Percentiles rank a stretch among this genome's conserved stretches.
phyloP scores from a whole-genome alignment of 345 rosid genomes.

The Eucalyptus caleyi region DNA sequence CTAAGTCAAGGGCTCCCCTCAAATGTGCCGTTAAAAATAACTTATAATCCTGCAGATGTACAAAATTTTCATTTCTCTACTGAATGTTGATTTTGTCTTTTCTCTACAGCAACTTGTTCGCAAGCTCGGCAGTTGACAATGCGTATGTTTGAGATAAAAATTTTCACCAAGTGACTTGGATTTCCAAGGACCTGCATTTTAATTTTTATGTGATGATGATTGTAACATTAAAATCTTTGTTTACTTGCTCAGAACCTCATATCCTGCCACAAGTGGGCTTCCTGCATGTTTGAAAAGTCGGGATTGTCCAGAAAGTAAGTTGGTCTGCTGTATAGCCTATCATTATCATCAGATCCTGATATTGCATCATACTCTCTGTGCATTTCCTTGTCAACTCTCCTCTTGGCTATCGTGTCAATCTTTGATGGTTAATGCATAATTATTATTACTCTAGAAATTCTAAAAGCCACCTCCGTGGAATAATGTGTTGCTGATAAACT shows the following conservation, averaged over 20 bases:
- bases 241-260: not conserved
- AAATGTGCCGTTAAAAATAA: not conserved
- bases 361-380: not conserved
- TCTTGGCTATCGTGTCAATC: not conserved
- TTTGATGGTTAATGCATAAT: not conserved
- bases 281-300: not conserved
- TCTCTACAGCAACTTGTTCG: conserved; percentile 26
- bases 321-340: not conserved
- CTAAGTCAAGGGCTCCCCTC: not conserved
- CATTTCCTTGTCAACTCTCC: not conserved
- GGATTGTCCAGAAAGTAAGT: not conserved
- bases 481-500: not conserved
- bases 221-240: not conserved
- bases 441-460: not conserved
- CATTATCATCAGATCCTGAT: not conserved
- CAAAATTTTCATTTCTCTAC: not conserved
- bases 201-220: not conserved
- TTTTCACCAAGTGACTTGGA: not conserved
- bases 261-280: not conserved
- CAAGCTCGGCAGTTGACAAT: conserved; percentile 8
- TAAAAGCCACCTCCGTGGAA: not conserved
- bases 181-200: not conserved
- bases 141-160: not conserved
- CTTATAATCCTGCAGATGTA: not conserved
- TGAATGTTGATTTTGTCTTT: not conserved